Base-by-base conservation (phyloP, 2,329 filamentous ascomycete genomes). In the Calonectria pauciramosa region DNA sequence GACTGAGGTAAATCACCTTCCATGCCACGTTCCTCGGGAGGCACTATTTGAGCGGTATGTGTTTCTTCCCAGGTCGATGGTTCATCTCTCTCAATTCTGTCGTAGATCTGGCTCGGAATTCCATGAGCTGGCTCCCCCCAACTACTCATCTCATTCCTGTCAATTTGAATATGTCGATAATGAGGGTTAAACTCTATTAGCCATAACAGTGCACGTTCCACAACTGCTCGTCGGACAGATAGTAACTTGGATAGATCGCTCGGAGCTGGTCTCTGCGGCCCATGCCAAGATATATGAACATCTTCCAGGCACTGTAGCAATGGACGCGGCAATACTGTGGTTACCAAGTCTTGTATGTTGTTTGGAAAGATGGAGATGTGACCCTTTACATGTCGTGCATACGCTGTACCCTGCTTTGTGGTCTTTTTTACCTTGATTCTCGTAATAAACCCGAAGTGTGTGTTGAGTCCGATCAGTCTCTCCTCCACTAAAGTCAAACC, bases 281-380 rank as follows among this genome's bases (percentile, higher is more conserved):
- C 52, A 41, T 72, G 64, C 70, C 56, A 68, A 20, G 65, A 72
- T 52, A 72, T 56, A 36, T 72, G 47, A 47, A 72, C 68, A 28
- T 68, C 64, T 28, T 72, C 70, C 30, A 72, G 34, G n/a, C 32
- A 51, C 49, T 72, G 32, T 13, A 72, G 10, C 34, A 72, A 47
- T 20, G 44, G 34, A 69, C 69, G 56, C 28, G 65, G 65, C n/a
- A 72, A n/a, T 30, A 72, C 65, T 65, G 4, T 65, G 7, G 56
- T 72, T 28, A 47, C 54, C 18, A 72, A 28, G 14, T 72, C 47
- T 56, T 72, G 47, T 3, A 72, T 38, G n/a, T 20, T 72, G 20
- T 69, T 72, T 49, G 65, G 71, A 36, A 72, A 72, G 7, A 72
- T 28, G 4, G 47, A 56, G n/a, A 72, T 64, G 23, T 72, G 49